phyloP scores from a whole-genome alignment of 2,329 filamentous ascomycete species.

The Dactylonectria estremocensis region DNA sequence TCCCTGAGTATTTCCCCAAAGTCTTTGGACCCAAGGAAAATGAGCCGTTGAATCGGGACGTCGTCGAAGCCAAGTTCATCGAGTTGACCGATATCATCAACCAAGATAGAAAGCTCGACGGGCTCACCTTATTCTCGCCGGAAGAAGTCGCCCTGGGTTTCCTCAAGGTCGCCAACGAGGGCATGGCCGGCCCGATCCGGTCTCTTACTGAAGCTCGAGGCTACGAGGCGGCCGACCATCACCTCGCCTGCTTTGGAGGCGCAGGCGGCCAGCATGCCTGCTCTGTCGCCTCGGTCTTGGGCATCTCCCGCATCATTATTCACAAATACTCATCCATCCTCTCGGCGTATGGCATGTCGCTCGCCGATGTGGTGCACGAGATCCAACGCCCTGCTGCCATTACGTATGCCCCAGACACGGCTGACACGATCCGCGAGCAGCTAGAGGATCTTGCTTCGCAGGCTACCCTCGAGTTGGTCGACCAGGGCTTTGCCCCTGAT shows the following conservation, averaged over 20 bases:
- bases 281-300: constrained; percentile 59
- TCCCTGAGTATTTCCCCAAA: constrained; percentile 75
- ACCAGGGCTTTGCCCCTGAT: constrained; percentile 56
- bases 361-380: constrained; percentile 63
- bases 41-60: constrained; percentile 56
- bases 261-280: constrained; percentile 62
- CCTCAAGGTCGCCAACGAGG: constrained; percentile 81
- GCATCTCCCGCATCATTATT: constrained; percentile 60
- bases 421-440: constrained; percentile 38
- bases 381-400: constrained; percentile 55
- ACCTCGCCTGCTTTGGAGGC: constrained; percentile 51
- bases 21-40: constrained; percentile 5
- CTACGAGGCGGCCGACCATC: constrained; percentile 45
- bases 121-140: constrained; percentile 34
- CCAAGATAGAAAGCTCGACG: constrained; percentile 38
- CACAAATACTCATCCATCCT: constrained; percentile 63
- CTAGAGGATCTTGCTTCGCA: constrained; percentile 43
- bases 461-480: constrained; percentile 40
- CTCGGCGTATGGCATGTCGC: constrained; percentile 63
- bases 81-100: constrained; percentile 54
- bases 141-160: constrained; percentile 75
- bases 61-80: constrained; percentile 58
- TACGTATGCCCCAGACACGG: constrained; percentile 41
- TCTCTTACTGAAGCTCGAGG: constrained; percentile 50
- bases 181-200: constrained; percentile 80